These are phyloP conservation scores for Diaporthe ampelina DNA, from an alignment of 2,329 filamentous ascomycete species.

Conservation along the genomic window DNA sequence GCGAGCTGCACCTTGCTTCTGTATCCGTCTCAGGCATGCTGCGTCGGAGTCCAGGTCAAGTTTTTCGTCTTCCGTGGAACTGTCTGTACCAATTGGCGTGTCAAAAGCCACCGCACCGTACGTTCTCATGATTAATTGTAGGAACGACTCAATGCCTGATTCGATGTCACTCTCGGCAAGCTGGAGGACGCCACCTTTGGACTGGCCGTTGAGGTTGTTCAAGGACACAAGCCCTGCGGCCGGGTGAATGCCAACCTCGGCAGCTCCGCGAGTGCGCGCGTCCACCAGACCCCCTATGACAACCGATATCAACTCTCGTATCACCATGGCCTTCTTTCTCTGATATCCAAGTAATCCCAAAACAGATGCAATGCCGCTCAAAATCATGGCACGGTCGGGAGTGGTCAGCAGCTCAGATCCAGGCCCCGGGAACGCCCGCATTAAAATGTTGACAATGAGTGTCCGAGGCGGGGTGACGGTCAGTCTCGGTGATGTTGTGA, in stretches of 20 bases:
- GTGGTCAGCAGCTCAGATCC: constrained; percentile 77
- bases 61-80: constrained; percentile 42
- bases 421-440: constrained; percentile 78
- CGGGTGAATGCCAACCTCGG: constrained; percentile 96
- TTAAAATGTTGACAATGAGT: constrained; percentile 75
- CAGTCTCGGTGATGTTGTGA: constrained; percentile 69
- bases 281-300: constrained; percentile 89
- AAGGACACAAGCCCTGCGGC: constrained; percentile 86
- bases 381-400: constrained; percentile 81
- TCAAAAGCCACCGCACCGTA: constrained; percentile 74
- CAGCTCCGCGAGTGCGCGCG: constrained; percentile 90
- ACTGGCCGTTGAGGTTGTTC: constrained; percentile 66
- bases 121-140: constrained; percentile 71
- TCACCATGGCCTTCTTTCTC: constrained; percentile 91
- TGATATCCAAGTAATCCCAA: constrained; percentile 83
- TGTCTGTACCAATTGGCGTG: constrained; percentile 47
- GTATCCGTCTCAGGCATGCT: constrained; percentile 69
- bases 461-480: constrained; percentile 69
- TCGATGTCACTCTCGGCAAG: constrained; percentile 76
- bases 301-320: constrained; percentile 86
- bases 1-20: constrained; percentile 69
- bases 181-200: constrained; percentile 69
- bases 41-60: constrained; percentile 63
- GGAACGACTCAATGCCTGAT: constrained; percentile 73
- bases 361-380: constrained; percentile 91